Conservation (phyloP, 1,139 yeast genomes). For the Candida neerlandica region DNA sequence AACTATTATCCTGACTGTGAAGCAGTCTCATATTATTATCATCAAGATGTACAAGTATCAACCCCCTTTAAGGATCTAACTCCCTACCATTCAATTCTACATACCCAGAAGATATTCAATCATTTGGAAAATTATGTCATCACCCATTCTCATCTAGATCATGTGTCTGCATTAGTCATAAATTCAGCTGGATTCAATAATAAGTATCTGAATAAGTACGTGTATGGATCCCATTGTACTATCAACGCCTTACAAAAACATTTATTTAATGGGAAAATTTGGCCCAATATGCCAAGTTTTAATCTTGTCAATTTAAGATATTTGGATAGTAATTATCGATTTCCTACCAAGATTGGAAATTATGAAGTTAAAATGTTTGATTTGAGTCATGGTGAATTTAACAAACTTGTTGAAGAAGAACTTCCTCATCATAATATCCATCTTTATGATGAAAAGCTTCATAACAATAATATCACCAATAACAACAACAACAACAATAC, state of each 20-base stretch:
- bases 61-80: constrained; percentile 32
- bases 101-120: constrained; percentile 34
- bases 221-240: constrained; percentile 60
- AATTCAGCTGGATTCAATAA: constrained; percentile 63
- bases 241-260: constrained; percentile 53
- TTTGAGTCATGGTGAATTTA: constrained; percentile 42
- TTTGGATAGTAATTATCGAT: constrained; percentile 19
- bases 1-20: constrained; percentile 31
- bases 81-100: constrained; percentile 10
- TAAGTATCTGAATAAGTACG: constrained; percentile 22
- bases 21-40: constrained; percentile 12
- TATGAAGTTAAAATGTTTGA: constrained; percentile 36
- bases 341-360: constrained; percentile 18
- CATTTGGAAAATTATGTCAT: constrained; percentile 53
- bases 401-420: constrained; percentile 3
- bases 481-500: neutral
- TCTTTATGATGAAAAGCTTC: neutral
- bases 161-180: constrained; percentile 65
- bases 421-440: neutral
- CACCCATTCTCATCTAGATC: constrained; percentile 88
- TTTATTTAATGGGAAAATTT: constrained; percentile 71
- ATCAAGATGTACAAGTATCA: constrained; percentile 20
- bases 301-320: constrained; percentile 29
- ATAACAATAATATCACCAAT: neutral
- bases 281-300: constrained; percentile 70